Evolutionary conservation across 2,329 filamentous ascomycete species (phyloP).

Genomic region (Akanthomyces dipterigenus): DNA sequence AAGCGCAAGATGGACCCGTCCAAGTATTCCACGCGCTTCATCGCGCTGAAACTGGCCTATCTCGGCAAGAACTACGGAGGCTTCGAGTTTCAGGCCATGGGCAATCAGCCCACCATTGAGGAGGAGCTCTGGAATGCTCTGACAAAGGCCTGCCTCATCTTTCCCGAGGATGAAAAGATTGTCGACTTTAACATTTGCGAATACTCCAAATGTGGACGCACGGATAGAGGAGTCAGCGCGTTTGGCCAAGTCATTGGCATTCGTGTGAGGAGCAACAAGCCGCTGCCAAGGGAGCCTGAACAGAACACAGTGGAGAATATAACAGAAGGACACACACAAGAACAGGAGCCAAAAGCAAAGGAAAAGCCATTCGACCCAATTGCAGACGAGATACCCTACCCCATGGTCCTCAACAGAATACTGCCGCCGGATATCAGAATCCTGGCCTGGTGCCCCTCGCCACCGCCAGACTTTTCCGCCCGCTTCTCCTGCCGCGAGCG

Average conservation of each 20-base stretch:
- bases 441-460: slow-evolving; percentile 85
- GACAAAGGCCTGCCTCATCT: slow-evolving; percentile 73
- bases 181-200: slow-evolving; percentile 79
- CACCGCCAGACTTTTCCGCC: slow-evolving; percentile 75
- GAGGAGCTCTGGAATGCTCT: slow-evolving; percentile 91
- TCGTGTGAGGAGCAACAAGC: slow-evolving; percentile 71
- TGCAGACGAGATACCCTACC: slow-evolving; percentile 77
- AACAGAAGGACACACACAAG: slow-evolving; percentile 13
- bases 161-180: slow-evolving; percentile 54
- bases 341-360: slow-evolving; percentile 19
- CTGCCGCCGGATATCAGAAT: slow-evolving; percentile 85
- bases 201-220: slow-evolving; percentile 92
- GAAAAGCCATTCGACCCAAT: slow-evolving; percentile 53
- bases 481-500: slow-evolving; percentile 89
- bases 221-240: slow-evolving; percentile 87
- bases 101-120: slow-evolving; percentile 74
- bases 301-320: neutral
- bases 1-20: slow-evolving; percentile 64
- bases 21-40: slow-evolving; percentile 73
- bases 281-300: slow-evolving; percentile 35
- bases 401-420: slow-evolving; percentile 75
- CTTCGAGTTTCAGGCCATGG: slow-evolving; percentile 76
- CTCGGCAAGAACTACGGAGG: slow-evolving; percentile 87
- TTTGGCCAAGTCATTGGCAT: slow-evolving; percentile 93
- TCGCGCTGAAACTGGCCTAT: slow-evolving; percentile 92